Conservation (phyloP, 495 filamentous ascomycete genomes). For the Xylaria venustula region DNA sequence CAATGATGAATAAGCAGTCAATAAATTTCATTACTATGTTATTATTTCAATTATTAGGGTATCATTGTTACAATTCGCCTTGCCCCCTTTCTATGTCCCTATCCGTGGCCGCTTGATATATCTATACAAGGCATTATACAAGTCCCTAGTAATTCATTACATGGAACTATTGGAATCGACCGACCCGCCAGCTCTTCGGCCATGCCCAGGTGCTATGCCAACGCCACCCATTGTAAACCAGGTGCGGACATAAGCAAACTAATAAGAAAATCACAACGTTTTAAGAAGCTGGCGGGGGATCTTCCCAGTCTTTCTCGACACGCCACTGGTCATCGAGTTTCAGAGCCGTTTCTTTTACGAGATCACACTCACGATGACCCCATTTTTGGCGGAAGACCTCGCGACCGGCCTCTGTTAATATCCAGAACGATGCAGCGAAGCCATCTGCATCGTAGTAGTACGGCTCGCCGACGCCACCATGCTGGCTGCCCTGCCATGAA, state of each 20-base stretch:
- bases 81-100: too few relatives aligned
- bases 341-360: constrained; percentile 24
- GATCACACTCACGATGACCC: constrained; percentile 27
- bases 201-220: too few relatives aligned
- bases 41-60: neutral
- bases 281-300: constrained; percentile 3
- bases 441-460: constrained; percentile 51
- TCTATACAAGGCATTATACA: too few relatives aligned
- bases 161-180: too few relatives aligned
- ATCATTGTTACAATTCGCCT: too few relatives aligned
- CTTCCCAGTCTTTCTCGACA: constrained; percentile 33
- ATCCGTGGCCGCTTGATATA: too few relatives aligned
- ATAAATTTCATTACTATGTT: neutral
- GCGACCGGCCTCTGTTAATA: constrained; percentile 28
- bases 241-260: neutral
- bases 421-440: constrained; percentile 38
- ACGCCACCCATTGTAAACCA: constrained; percentile 9
- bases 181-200: too few relatives aligned
- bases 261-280: neutral
- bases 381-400: constrained; percentile 33
- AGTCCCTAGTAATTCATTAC: too few relatives aligned
- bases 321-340: constrained; percentile 30
- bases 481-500: constrained; percentile 51
- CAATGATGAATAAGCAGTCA: too few relatives aligned
- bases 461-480: constrained; percentile 53